Evolutionary conservation across 2,329 filamentous ascomycete species (phyloP).

Genomic region (Nannizziopsis barbatae): DNA sequence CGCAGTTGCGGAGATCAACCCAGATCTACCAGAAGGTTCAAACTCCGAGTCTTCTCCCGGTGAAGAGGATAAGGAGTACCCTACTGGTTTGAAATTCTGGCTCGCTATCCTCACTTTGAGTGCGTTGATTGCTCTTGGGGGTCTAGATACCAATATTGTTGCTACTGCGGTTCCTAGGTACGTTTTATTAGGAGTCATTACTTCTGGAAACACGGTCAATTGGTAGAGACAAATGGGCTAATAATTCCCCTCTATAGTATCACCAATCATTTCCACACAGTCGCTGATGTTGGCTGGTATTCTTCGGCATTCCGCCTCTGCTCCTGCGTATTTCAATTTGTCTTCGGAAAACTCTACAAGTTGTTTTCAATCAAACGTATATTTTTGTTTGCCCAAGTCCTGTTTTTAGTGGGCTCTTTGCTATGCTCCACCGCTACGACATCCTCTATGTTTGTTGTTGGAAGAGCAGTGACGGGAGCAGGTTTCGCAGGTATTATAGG

Average conservation of each 20-base stretch:
- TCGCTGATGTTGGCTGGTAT: constrained; percentile 25
- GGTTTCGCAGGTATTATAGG: not conserved
- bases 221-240: no score
- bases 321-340: constrained; percentile 18
- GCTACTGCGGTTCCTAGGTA: not conserved
- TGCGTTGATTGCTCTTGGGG: not conserved
- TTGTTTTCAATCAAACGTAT: not conserved
- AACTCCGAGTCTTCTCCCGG: no score
- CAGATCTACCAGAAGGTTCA: no score
- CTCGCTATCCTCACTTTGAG: constrained; percentile 5
- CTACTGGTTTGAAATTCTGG: constrained; percentile 5
- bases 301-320: constrained; percentile 16
- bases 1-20: no score
- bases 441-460: not conserved
- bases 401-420: not conserved
- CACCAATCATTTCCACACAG: constrained; percentile 21
- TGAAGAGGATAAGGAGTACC: not conserved
- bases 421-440: not conserved
- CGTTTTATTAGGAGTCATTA: no score
- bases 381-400: not conserved
- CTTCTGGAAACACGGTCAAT: no score
- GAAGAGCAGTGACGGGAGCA: not conserved
- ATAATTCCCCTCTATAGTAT: constrained; percentile 16
- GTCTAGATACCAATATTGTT: not conserved
- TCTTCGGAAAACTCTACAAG: not conserved